Conservation (phyloP, 2,329 filamentous ascomycete genomes). For the Aureobasidium sp. region DNA sequence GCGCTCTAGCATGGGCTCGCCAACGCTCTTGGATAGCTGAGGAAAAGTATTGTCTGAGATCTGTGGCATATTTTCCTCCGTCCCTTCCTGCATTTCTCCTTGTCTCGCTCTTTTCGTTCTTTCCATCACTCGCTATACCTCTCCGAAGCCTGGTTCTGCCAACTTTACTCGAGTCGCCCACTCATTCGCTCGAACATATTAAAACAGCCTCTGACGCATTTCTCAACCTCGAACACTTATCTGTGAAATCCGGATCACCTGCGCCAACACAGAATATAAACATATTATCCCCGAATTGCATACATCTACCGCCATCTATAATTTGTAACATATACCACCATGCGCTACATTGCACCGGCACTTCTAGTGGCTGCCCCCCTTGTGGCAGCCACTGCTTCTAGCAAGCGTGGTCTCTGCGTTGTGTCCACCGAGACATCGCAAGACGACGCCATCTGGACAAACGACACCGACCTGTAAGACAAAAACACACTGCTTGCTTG, state of each 20-base stretch:
- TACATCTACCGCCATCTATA: background rate
- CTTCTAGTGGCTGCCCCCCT: constrained; percentile 13
- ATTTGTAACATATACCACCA: background rate
- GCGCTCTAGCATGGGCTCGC: constrained; percentile 13
- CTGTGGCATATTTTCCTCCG: background rate
- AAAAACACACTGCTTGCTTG: background rate
- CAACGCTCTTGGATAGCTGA: constrained; percentile 9
- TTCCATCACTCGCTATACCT: background rate
- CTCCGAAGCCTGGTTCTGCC: background rate
- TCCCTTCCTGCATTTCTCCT: background rate
- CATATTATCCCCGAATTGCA: background rate
- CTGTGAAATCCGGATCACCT: background rate
- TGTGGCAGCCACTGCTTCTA: constrained; percentile 29
- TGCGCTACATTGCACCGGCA: constrained; percentile 1
- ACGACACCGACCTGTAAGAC: constrained; percentile 46
- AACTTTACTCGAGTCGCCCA: background rate
- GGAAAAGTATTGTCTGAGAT: constrained; percentile 12
- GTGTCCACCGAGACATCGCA: constrained; percentile 44
- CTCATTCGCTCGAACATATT: constrained; percentile 8
- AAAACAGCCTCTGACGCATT: constrained; percentile 9
- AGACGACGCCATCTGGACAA: constrained; percentile 61
- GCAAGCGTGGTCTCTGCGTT: constrained; percentile 68
- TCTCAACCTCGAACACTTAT: background rate
- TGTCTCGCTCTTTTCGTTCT: background rate
- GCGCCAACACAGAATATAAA: background rate